phyloP scores from a whole-genome alignment of 768 basidiomycete genomes.

The Macrocybe gigantea region DNA sequence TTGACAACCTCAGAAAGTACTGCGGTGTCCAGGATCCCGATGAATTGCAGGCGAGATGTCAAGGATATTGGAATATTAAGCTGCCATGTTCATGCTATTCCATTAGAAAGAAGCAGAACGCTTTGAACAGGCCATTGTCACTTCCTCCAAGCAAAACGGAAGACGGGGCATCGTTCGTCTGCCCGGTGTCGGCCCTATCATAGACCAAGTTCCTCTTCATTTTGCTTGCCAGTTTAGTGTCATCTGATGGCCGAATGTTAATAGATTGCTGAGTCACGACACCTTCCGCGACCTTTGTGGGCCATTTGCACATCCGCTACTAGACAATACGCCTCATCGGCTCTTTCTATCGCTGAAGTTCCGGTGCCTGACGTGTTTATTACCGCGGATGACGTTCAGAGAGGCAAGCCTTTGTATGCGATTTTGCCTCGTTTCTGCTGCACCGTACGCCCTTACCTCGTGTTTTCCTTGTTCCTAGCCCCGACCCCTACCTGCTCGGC shows the following conservation, averaged over 20 bases:
- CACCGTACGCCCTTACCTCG: conserved; percentile 3
- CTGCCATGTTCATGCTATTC: background rate
- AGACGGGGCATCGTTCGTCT: conserved; percentile 61
- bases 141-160: conserved; percentile 48
- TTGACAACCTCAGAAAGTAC: conserved; percentile 71
- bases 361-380: conserved; percentile 71
- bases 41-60: conserved; percentile 55
- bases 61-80: background rate
- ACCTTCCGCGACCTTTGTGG: conserved; percentile 63
- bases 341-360: conserved; percentile 60
- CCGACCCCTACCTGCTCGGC: conserved; percentile 89
- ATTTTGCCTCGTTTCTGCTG: conserved; percentile 1
- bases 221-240: background rate
- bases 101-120: conserved; percentile 61
- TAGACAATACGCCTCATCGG: conserved; percentile 63
- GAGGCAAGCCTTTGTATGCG: conserved; percentile 74
- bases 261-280: conserved; percentile 30
- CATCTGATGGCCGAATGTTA: background rate
- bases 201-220: conserved; percentile 44
- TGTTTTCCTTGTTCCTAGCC: conserved; percentile 29
- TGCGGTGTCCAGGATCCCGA: conserved; percentile 64
- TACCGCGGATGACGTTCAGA: conserved; percentile 73
- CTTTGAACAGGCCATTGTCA: conserved; percentile 76
- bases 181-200: conserved; percentile 61
- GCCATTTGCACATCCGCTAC: conserved; percentile 89